Evolutionary conservation across 768 basidiomycete genomes (phyloP).

Genomic region (Cystofilobasidium macerans): DNA sequence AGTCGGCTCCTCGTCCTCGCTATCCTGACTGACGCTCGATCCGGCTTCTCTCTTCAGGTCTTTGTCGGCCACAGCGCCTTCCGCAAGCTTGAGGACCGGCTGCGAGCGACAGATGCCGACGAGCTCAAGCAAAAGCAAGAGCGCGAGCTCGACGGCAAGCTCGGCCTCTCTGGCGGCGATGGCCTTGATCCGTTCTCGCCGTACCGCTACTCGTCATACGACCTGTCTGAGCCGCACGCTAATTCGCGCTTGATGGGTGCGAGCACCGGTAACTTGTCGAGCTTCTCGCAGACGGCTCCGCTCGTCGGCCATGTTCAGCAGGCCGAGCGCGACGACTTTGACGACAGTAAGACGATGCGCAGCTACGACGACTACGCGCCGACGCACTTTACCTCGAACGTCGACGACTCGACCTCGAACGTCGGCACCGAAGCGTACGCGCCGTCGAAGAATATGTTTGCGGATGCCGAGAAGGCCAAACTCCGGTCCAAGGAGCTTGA

Average conservation of each 20-base stretch:
- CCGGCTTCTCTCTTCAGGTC: conserved; percentile 47
- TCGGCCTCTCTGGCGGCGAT: conserved; percentile 57
- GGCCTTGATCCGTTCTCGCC: conserved; percentile 65
- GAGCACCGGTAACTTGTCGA: conserved; percentile 32
- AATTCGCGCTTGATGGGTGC: conserved; percentile 30
- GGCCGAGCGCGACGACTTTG: conserved; percentile 57
- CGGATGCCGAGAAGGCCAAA: conserved; percentile 61
- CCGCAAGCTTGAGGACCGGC: conserved; percentile 73
- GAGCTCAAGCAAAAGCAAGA: conserved; percentile 75
- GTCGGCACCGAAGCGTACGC: conserved; percentile 89
- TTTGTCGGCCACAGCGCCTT: conserved; percentile 79
- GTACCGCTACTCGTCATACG: conserved; percentile 47
- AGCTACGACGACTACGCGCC: conserved; percentile 61
- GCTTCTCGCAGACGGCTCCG: conserved; percentile 64
- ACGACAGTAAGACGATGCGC: conserved; percentile 59
- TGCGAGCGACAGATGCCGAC: conserved; percentile 71
- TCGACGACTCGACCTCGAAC: conserved; percentile 66
- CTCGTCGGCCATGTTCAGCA: conserved; percentile 73
- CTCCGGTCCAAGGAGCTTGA: conserved; percentile 58
- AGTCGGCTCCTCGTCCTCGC: too few relatives aligned
- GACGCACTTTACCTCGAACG: conserved; percentile 63
- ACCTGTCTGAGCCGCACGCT: conserved; percentile 43
- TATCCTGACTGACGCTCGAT: not conserved
- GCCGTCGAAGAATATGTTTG: conserved; percentile 92
- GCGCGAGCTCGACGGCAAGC: conserved; percentile 45